Conservation (phyloP, 768 basidiomycete genomes). For the Kwoniella sp. region DNA sequence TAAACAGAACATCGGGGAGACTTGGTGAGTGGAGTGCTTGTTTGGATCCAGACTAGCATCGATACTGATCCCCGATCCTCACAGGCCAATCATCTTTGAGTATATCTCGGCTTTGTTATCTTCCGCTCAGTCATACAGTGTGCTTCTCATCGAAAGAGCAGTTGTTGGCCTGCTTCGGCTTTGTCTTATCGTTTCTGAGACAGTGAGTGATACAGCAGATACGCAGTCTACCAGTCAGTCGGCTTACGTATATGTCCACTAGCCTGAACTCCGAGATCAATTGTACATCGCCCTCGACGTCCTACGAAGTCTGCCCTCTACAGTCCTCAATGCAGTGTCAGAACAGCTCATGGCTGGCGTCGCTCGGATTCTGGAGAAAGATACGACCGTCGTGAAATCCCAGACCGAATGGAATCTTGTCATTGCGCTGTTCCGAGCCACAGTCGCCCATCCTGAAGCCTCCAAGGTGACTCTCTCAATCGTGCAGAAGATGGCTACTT, state of each 20-base stretch:
- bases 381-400: slow-evolving; percentile 76
- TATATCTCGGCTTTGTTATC: slow-evolving; percentile 81
- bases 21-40: slow-evolving; percentile 66
- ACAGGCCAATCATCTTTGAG: slow-evolving; percentile 91
- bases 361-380: slow-evolving; percentile 72
- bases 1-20: slow-evolving; percentile 76
- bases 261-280: slow-evolving; percentile 87
- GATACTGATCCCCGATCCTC: background rate
- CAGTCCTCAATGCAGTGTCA: slow-evolving; percentile 78
- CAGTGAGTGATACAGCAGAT: slow-evolving; percentile 60
- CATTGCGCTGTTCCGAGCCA: slow-evolving; percentile 81
- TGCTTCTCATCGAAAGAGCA: slow-evolving; percentile 88
- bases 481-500: slow-evolving; percentile 66
- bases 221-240: background rate
- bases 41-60: background rate
- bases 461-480: slow-evolving; percentile 81
- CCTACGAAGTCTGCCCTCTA: slow-evolving; percentile 73
- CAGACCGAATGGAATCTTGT: slow-evolving; percentile 95
- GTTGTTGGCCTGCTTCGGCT: slow-evolving; percentile 84
- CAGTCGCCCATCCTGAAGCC: slow-evolving; percentile 82
- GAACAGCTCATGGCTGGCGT: slow-evolving; percentile 88
- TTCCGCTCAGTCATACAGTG: slow-evolving; percentile 76
- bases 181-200: slow-evolving; percentile 77
- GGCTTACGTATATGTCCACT: slow-evolving; percentile 2
- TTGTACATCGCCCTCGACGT: slow-evolving; percentile 91